These are phyloP conservation scores for Durusdinium trenchii DNA, from an alignment of 73 alveolate genomes.

Conservation along the genomic window DNA sequence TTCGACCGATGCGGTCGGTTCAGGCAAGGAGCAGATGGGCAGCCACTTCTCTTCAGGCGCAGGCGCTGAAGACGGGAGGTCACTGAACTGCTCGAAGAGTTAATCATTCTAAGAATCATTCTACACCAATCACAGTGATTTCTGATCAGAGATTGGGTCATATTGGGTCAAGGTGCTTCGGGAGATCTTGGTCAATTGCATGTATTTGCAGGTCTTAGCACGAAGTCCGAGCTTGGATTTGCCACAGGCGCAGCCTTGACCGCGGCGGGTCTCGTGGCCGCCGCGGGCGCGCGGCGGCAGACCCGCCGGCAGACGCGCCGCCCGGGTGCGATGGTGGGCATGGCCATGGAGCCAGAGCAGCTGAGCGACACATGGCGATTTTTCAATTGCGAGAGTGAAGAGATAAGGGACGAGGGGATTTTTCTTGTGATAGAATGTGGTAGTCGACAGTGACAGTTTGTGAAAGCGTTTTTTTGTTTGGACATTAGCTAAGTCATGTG, in stretches of 20 bases:
- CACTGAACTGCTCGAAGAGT: background rate
- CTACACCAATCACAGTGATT: background rate
- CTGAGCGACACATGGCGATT: background rate
- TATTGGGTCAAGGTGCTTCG: background rate
- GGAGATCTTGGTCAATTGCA: background rate
- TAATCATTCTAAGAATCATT: background rate
- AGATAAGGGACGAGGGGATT: too few species aligned
- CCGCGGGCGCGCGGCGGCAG: constrained; percentile 49
- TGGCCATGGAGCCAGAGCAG: background rate
- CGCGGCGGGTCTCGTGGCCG: constrained; percentile 45
- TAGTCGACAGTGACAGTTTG: too few species aligned
- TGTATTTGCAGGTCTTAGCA: background rate
- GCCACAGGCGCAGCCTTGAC: constrained; percentile 60
- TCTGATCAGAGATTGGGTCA: background rate
- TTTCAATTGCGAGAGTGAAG: too few species aligned
- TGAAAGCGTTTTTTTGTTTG: too few species aligned
- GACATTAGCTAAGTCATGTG: too few species aligned
- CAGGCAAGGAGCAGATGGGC: background rate
- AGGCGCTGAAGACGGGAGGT: background rate
- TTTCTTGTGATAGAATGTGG: too few species aligned
- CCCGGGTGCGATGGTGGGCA: background rate
- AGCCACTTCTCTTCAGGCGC: background rate
- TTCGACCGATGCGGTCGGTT: too few species aligned
- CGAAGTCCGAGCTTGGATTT: background rate
- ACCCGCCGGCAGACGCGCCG: background rate